Evolutionary conservation across 2,329 filamentous ascomycete species (phyloP), one percentile per base, ranked within the genome.

Genomic region (Penicillium sp.): DNA sequence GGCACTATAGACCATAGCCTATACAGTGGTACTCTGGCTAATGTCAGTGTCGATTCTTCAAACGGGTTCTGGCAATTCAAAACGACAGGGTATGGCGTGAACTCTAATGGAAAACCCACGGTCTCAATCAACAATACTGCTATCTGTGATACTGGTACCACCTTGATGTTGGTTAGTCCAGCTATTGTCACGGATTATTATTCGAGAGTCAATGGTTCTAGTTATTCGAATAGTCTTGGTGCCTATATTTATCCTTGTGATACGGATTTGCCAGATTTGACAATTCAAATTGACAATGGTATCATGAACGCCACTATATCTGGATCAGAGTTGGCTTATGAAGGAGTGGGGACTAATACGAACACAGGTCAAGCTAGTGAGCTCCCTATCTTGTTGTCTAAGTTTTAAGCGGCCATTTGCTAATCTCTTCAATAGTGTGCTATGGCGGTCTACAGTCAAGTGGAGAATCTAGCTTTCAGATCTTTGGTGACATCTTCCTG

Each of bases 41-140:
- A 86, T 70, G 79, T 86, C 21, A 77, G 82, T 10, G 80, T 91
- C 59, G 83, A 90, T 68, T 80, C 79, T 19, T 80, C 79, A 11
- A 75, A 79, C 31, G 89, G 89, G 9, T 91, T 87, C 78, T 92
- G 89, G 89, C 79, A 88, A 68, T 85, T 90, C 68, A 68, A 79
- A 14, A 85, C 83, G 6, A 77, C 78, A 24, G 76, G 77, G 46
- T 90, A 87, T 67, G 75, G 77, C 19, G 78, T 91, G 54, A 82
- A 79, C 14, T 71, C 70, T 39, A 24, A 24, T 24, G 24, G 24
- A 24, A 24, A 24, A 24, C 24, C 24, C 24, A 24, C 24, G 24
- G 24, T 24, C 24, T 24, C 24, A 24, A 5, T 24, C 24, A 26
- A 26, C 6, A 26, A 70, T 48, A 74, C 75, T 27, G 82, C 86